These are phyloP conservation scores for Bacidia gigantensis DNA, from an alignment of 495 filamentous ascomycete species.

Conservation along the genomic window DNA sequence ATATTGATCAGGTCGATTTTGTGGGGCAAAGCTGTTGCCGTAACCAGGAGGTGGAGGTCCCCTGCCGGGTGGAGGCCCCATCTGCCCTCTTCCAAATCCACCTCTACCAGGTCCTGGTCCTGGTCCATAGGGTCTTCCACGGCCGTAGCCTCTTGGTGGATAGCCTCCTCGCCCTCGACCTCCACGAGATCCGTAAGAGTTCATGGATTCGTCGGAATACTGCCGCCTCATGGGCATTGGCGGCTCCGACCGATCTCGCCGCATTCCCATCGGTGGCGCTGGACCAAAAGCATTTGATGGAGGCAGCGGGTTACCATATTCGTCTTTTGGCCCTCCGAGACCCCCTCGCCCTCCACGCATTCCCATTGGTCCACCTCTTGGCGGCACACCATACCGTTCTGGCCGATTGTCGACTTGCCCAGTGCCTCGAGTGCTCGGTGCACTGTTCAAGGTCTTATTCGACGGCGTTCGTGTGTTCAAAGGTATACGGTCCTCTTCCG, in stretches of 20 bases:
- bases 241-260: constrained; percentile 29
- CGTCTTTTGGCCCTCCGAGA: constrained; percentile 41
- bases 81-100: constrained; percentile 21
- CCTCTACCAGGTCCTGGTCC: constrained; percentile 18
- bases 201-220: constrained; percentile 49
- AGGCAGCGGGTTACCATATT: constrained; percentile 53
- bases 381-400: constrained; percentile 9
- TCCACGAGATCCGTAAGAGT: constrained; percentile 35
- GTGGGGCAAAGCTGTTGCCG: constrained; percentile 22
- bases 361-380: constrained; percentile 14
- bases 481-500: constrained; percentile 68
- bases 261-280: constrained; percentile 24
- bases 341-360: constrained; percentile 15
- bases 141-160: constrained; percentile 44
- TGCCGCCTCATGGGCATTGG: constrained; percentile 42
- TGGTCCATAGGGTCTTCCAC: constrained; percentile 33
- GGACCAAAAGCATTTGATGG: constrained; percentile 30
- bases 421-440: constrained; percentile 16
- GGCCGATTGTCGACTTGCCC: constrained; percentile 16
- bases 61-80: constrained; percentile 19
- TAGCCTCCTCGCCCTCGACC: constrained; percentile 40
- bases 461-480: constrained; percentile 49
- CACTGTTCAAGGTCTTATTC: constrained; percentile 20
- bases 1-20: constrained; percentile 16
- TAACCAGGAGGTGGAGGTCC: constrained; percentile 40